Percentiles rank a stretch among this genome's conserved stretches.
These are phyloP conservation scores for Irpex sp. DNA, from an alignment of 1,284 basidiomycete species.

Conservation along the genomic window DNA sequence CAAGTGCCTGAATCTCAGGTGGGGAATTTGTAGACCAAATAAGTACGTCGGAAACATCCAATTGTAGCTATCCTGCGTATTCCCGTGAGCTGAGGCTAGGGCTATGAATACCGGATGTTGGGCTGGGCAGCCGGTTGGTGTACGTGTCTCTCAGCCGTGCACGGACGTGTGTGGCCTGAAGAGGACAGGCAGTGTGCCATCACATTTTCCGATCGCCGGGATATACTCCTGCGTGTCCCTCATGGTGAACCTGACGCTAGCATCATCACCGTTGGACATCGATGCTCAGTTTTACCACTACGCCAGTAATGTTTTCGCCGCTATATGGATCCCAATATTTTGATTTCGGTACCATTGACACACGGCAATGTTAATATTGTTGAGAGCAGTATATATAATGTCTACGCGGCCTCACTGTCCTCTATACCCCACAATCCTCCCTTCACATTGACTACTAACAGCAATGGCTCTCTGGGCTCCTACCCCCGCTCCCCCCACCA, in stretches of 20 bases:
- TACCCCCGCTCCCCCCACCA: constrained; percentile 11
- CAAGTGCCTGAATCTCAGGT: not conserved
- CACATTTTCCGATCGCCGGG: not conserved
- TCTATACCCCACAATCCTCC: too few relatives aligned
- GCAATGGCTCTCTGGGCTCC: not conserved
- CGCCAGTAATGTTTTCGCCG: too few relatives aligned
- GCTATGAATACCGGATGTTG: not conserved
- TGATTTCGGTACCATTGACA: not conserved
- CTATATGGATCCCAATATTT: too few relatives aligned
- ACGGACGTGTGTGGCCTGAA: not conserved
- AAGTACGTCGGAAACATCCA: not conserved
- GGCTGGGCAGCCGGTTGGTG: too few relatives aligned
- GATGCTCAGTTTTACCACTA: too few relatives aligned
- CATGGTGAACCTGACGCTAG: too few relatives aligned
- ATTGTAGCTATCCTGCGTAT: not conserved
- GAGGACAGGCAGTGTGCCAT: not conserved
- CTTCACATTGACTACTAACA: not conserved
- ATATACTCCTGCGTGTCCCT: not conserved
- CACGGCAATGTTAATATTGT: too few relatives aligned
- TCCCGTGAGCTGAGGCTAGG: too few relatives aligned
- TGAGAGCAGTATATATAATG: not conserved
- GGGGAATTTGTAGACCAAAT: not conserved
- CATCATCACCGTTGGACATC: too few relatives aligned
- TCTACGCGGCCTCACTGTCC: not conserved
- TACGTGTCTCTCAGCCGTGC: not conserved